Conservation (phyloP, 768 basidiomycete species). For the Lactifluus pinguis region DNA sequence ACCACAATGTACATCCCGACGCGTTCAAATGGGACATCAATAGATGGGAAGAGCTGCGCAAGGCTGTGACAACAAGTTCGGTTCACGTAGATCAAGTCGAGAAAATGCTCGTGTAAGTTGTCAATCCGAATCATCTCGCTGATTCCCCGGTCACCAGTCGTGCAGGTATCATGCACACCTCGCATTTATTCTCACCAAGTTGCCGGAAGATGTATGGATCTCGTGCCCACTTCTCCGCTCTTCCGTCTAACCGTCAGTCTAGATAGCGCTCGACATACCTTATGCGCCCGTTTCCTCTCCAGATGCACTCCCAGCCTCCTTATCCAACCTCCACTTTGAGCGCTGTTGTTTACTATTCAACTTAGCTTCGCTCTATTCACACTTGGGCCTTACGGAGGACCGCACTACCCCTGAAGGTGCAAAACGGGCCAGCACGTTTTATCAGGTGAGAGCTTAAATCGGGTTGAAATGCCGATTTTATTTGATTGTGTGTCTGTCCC, state of each 20-base stretch:
- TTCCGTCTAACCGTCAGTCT: not conserved
- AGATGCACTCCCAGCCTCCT: conserved; percentile 44
- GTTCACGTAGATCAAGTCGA: conserved; percentile 51
- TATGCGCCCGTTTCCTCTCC: conserved; percentile 68
- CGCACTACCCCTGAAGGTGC: conserved; percentile 70
- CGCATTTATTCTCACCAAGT: conserved; percentile 70
- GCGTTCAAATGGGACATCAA: conserved; percentile 73
- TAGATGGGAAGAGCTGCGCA: conserved; percentile 58
- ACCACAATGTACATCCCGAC: conserved; percentile 72
- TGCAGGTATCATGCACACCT: conserved; percentile 88
- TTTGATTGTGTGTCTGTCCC: not conserved
- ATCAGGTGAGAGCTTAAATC: conserved; percentile 42
- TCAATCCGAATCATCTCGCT: conserved; percentile 4
- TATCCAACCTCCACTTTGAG: conserved; percentile 77
- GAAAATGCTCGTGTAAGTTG: conserved; percentile 47
- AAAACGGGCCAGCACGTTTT: conserved; percentile 63
- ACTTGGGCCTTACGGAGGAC: conserved; percentile 64
- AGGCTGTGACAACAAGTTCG: conserved; percentile 39
- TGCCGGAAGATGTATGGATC: conserved; percentile 66
- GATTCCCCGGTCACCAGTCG: conserved; percentile 9
- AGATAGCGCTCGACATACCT: conserved; percentile 66
- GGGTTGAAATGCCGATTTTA: not conserved
- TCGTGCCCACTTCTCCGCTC: conserved; percentile 1
- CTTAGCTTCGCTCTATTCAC: conserved; percentile 77
- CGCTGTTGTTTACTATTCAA: conserved; percentile 76